Evolutionary conservation across 163 green algal genomes (phyloP), one percentile per base, ranked within the genome.

Genomic region (Scenedesmus sp.): DNA sequence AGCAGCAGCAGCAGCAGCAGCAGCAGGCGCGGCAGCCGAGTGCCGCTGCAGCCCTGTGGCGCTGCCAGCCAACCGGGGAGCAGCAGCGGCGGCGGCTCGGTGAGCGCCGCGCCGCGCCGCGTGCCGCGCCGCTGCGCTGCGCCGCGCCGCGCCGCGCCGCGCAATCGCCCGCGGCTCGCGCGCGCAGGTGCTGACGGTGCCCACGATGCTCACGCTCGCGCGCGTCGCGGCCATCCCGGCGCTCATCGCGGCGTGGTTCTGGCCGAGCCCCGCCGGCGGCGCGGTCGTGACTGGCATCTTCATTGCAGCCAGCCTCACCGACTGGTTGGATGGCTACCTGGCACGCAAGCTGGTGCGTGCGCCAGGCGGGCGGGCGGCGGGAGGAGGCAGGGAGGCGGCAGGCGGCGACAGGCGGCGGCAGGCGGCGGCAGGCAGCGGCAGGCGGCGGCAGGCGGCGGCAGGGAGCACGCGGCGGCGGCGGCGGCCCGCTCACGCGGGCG

Each of bases 321-420:
- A 98, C 83, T 98, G 89, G 90, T 86, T 98, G 20, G 95, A 98
- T 80, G 95, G 95, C 0, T 97, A 94, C 83, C 85, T 98, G 11
- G 95, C 95, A 18, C 70, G 92, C 4, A 93, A 92, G 36, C 80
- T 93, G 88, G 89, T 94, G 79, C 44, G 86, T 17, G 54, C 18
- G n/a, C n/a, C n/a, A n/a, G n/a, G n/a, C n/a, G n/a, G n/a, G n/a
- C n/a, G n/a, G n/a, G n/a, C n/a, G n/a, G n/a, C n/a, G n/a, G n/a
- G n/a, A n/a, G n/a, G n/a, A n/a, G n/a, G n/a, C n/a, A n/a, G n/a
- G n/a, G n/a, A n/a, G n/a, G n/a, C n/a, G n/a, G n/a, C n/a, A n/a
- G n/a, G n/a, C n/a, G n/a, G n/a, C n/a, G n/a, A n/a, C n/a, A n/a
- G n/a, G n/a, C n/a, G n/a, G n/a, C n/a, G n/a, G n/a, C n/a, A n/a